These are phyloP conservation scores for Ilex asprella DNA, from an alignment of 257 asterid species.

Conservation along the genomic window DNA sequence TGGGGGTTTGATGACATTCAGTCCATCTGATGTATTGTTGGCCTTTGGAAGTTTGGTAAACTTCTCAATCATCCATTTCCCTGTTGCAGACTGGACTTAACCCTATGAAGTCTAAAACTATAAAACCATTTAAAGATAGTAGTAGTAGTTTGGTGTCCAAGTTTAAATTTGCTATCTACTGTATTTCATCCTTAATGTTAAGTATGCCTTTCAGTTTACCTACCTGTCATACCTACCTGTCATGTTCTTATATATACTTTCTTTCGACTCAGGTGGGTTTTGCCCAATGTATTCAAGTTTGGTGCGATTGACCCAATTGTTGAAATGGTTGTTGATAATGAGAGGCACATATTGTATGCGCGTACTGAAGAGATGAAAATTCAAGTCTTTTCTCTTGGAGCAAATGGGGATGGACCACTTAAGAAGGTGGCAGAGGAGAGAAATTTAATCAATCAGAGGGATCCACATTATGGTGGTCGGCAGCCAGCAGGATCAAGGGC, in stretches of 20 bases:
- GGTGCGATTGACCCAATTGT: conserved; percentile 90
- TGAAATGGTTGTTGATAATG: conserved; percentile 92
- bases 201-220: conserved; percentile 8
- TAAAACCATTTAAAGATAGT: too few relatives aligned
- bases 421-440: conserved; percentile 91
- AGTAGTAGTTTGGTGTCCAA: too few relatives aligned
- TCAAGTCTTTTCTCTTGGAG: conserved; percentile 83
- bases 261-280: conserved; percentile 72
- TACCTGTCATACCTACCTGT: conserved; percentile 11
- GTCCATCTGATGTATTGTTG: not conserved
- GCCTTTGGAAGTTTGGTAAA: not conserved
- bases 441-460: conserved; percentile 84
- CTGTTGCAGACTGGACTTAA: too few relatives aligned
- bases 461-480: conserved; percentile 65
- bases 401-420: conserved; percentile 74
- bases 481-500: conserved; percentile 65
- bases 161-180: not conserved
- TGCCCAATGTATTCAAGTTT: conserved; percentile 91
- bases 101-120: too few relatives aligned
- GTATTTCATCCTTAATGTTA: conserved; percentile 13
- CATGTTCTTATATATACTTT: conserved; percentile 12
- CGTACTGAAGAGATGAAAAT: conserved; percentile 95
- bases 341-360: conserved; percentile 79
- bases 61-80: not conserved
- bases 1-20: too few relatives aligned